Percentiles rank a stretch among this genome's conserved stretches.
Conservation (phyloP, 164 flowering plant genomes). For the Vitis riparia region DNA sequence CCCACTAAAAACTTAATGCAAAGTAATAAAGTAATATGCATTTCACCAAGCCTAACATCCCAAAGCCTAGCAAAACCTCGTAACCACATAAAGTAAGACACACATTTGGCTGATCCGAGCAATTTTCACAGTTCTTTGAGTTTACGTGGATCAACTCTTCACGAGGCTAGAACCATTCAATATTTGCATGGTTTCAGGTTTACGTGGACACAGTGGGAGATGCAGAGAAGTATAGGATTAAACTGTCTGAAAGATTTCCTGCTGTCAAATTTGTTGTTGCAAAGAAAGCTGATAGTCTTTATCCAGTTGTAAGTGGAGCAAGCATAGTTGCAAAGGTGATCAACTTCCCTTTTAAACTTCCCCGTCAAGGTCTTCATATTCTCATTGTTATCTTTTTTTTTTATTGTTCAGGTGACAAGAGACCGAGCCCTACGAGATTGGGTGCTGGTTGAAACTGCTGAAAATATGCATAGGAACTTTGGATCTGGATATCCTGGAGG, state of each 20-base stretch:
- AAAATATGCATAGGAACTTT: conserved; percentile 67
- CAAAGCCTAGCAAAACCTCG: too few species aligned
- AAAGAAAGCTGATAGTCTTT: conserved; percentile 97
- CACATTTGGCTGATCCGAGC: too few species aligned
- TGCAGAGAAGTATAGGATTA: conserved; percentile 74
- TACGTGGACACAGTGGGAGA: conserved; percentile 97
- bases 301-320: conserved; percentile 96
- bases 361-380: neutral
- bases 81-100: too few species aligned
- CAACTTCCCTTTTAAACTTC: neutral
- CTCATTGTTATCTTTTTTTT: neutral
- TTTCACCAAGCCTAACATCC: too few species aligned
- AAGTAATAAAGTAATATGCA: too few species aligned
- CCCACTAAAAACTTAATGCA: too few species aligned
- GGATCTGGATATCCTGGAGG: conserved; percentile 99
- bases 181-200: conserved; percentile 45
- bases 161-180: neutral
- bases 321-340: conserved; percentile 94
- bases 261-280: conserved; percentile 80
- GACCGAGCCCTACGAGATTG: conserved; percentile 75
- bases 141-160: neutral
- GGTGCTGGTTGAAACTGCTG: conserved; percentile 82
- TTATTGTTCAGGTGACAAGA: conserved; percentile 70
- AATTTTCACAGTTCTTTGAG: too few species aligned
- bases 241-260: conserved; percentile 75